Conservation (phyloP, 345 rosid species). For the Adansonia digitata region DNA sequence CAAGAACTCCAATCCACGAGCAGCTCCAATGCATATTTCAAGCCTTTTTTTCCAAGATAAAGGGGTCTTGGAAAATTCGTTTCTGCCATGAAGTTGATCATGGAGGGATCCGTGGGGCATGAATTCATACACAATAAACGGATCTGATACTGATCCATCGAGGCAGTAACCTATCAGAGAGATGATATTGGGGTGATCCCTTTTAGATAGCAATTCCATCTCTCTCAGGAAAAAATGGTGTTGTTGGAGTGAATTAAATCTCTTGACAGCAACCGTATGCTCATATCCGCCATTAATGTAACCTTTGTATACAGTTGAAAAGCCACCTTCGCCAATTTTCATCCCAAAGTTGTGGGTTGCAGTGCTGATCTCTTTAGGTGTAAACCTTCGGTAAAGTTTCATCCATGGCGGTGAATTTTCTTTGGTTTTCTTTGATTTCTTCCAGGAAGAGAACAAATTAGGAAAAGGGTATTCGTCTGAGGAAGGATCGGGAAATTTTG, state of each 20-base stretch:
- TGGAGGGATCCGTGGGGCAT: slow-evolving; percentile 29
- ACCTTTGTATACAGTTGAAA: background rate
- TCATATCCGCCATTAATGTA: background rate
- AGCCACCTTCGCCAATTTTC: background rate
- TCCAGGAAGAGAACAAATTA: background rate
- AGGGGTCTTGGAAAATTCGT: slow-evolving; percentile 19
- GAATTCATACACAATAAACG: slow-evolving; percentile 19
- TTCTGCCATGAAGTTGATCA: slow-evolving; percentile 20
- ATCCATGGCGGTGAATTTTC: background rate
- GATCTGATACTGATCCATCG: background rate
- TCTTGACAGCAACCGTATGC: slow-evolving; percentile 17
- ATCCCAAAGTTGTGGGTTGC: background rate
- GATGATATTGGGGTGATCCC: background rate
- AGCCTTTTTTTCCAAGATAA: slow-evolving; percentile 36
- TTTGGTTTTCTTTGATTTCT: background rate
- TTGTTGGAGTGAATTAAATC: background rate
- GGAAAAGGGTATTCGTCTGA: background rate
- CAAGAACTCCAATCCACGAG: slow-evolving; percentile 34
- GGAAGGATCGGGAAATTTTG: background rate
- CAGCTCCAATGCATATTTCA: slow-evolving; percentile 35
- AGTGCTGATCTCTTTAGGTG: background rate
- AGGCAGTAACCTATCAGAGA: background rate
- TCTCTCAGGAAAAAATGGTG: background rate
- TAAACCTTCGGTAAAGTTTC: background rate
- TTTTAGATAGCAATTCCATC: background rate